These are phyloP conservation scores for Castanospermum australe DNA, from an alignment of 306 rosid species.

Conservation along the genomic window DNA sequence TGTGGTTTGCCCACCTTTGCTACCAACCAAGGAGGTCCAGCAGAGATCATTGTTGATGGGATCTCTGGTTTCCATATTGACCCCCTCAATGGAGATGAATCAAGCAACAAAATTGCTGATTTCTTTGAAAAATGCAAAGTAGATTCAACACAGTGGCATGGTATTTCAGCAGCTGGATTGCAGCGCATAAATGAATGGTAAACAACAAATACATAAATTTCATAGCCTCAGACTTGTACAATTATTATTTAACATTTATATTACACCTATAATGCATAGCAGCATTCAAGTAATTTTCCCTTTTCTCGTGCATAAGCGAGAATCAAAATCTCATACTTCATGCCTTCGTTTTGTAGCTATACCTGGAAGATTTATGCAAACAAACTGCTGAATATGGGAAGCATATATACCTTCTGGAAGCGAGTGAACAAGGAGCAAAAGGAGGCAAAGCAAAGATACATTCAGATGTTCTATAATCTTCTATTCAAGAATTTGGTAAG, in stretches of 20 bases:
- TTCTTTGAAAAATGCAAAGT: conserved; percentile 74
- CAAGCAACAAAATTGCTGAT: conserved; percentile 74
- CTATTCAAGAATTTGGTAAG: conserved; percentile 66
- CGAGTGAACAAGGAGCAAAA: conserved; percentile 62
- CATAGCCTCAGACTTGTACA: neutral
- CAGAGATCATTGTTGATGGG: conserved; percentile 79
- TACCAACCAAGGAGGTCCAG: conserved; percentile 94
- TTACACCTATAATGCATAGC: neutral
- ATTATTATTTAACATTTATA: neutral
- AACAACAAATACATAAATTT: neutral
- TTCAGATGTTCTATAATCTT: conserved; percentile 71
- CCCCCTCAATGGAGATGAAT: conserved; percentile 67
- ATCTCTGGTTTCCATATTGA: conserved; percentile 85
- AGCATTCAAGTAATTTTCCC: neutral
- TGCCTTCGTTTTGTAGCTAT: conserved; percentile 53
- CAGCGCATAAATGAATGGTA: conserved; percentile 83
- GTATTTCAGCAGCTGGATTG: conserved; percentile 56
- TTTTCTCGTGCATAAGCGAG: neutral
- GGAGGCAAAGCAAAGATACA: conserved; percentile 75
- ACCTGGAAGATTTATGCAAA: conserved; percentile 92
- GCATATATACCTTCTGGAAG: conserved; percentile 75
- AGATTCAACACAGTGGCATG: conserved; percentile 57
- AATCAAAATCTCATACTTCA: neutral
- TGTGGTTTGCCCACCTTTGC: conserved; percentile 93
- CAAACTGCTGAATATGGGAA: conserved; percentile 74